phyloP scores from a whole-genome alignment of 140 eudicot genomes.

The Stevia rebaudiana region DNA sequence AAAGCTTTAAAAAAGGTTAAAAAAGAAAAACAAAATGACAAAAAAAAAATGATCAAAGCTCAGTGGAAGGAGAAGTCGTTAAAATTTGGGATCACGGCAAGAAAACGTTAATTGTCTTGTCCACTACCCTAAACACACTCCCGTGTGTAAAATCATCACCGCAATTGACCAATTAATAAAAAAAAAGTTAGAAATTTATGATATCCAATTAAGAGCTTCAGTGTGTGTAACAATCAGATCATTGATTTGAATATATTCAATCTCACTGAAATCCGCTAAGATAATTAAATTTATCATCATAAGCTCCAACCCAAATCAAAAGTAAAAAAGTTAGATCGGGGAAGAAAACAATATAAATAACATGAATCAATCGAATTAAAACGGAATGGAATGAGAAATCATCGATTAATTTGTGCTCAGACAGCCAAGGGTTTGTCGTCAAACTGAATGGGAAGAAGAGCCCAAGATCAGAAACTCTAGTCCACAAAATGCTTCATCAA shows the following conservation, averaged over 20 bases:
- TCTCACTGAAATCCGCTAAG: slow-evolving; percentile 35
- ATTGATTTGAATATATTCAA: not conserved
- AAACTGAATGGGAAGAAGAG: slow-evolving; percentile 27
- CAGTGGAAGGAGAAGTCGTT: slow-evolving; percentile 62
- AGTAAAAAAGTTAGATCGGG: too few species aligned
- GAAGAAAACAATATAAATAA: too few species aligned
- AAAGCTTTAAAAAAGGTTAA: too few species aligned
- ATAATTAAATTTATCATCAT: slow-evolving; percentile 2
- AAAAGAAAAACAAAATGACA: too few species aligned
- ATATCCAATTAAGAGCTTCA: not conserved
- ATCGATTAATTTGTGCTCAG: slow-evolving; percentile 6
- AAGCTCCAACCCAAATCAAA: not conserved
- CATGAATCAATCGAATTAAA: too few species aligned
- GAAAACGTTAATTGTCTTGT: not conserved
- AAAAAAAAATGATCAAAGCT: slow-evolving; percentile 11
- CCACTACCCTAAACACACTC: slow-evolving; percentile 38
- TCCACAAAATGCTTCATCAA: slow-evolving; percentile 26
- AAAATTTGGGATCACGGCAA: slow-evolving; percentile 35
- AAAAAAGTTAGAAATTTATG: not conserved
- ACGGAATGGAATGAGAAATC: not conserved
- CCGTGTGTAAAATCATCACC: slow-evolving; percentile 23
- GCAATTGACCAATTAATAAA: not conserved
- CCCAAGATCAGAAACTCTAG: slow-evolving; percentile 35
- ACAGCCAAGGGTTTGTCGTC: slow-evolving; percentile 35
- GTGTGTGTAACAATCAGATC: slow-evolving; percentile 14